Base-by-base conservation (phyloP, 2,329 filamentous ascomycete genomes). In the Penicillium oxalicum region DNA sequence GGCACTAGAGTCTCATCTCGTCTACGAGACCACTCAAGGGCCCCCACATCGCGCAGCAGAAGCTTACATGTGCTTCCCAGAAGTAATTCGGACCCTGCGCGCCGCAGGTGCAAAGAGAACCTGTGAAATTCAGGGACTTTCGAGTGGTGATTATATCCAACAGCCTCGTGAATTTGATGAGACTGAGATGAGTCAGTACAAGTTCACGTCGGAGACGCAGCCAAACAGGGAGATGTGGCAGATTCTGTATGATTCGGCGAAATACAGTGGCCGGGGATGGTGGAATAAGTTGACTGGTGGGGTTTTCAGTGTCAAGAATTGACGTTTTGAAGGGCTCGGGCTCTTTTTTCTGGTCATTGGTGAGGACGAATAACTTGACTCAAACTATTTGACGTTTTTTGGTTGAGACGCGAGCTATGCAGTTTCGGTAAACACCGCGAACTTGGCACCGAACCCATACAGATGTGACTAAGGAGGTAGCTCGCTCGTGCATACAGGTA, bases 111-210 rank as follows among this genome's bases (percentile, higher is more conserved):
- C 54, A 4, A 59, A 58, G 34, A 41, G 53, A 18, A 53, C 49
- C 4, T 52, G 52, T 42, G 60, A 62, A 24, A 35, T 61, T 36
- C 42, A 47, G 5, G 35, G 36, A n/a, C 26, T 26, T 9, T 41
- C 37, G 13, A 37, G 44, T 5, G 51, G 47, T 3, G 40, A 58
- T 28, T 47, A 49, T 27, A 48, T 50, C 34, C 35, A 39, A 2
- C 55, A 61, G n/a, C 54, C 54, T 4, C 48, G 51, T 18, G 40
- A 53, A 5, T 60, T 55, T 53, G 58, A 61, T 43, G 34, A 54
- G 4, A 50, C 38, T 5, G 44, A 54, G 2, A 45, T 61, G 13
- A 53, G 53, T 36, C 40, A 40, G 18, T 44, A 52, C 39, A 57
- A 57, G 13, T 60, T 57, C 36, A 56, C 54, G 0, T 41, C 49